Percentiles rank a stretch among this genome's conserved stretches.
Evolutionary conservation across 2,329 filamentous ascomycete genomes (phyloP).

Genomic region (Fusarium citri): DNA sequence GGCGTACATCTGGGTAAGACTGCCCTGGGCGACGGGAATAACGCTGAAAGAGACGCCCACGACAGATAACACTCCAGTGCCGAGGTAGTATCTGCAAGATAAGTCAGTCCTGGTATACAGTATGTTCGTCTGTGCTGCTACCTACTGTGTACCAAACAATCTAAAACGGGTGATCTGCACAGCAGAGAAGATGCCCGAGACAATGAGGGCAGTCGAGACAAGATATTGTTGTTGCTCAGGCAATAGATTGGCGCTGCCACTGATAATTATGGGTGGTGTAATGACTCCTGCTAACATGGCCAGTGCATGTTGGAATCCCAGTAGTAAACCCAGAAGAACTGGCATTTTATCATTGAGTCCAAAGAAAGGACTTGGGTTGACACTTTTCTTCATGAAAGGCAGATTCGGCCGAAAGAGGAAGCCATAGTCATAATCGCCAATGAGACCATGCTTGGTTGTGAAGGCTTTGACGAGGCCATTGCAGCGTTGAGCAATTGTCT

Average conservation of each 20-base stretch:
- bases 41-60: constrained; percentile 67
- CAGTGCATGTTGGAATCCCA: constrained; percentile 83
- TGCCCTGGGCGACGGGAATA: constrained; percentile 66
- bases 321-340: constrained; percentile 76
- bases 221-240: constrained; percentile 76
- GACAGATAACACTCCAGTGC: constrained; percentile 83
- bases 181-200: constrained; percentile 78
- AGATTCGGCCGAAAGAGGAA: constrained; percentile 87
- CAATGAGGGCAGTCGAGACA: constrained; percentile 81
- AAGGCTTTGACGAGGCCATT: constrained; percentile 54
- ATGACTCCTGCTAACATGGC: constrained; percentile 83
- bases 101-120: not conserved
- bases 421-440: constrained; percentile 90
- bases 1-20: constrained; percentile 80
- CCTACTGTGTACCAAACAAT: constrained; percentile 72
- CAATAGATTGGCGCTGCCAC: constrained; percentile 72
- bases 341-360: constrained; percentile 85
- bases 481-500: constrained; percentile 45
- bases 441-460: constrained; percentile 74
- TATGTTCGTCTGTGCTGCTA: not conserved
- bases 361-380: constrained; percentile 76
- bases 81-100: constrained; percentile 73
- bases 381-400: constrained; percentile 77
- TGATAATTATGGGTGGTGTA: constrained; percentile 80
- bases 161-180: constrained; percentile 84